A percentile compares a stretch with the other conserved stretches of the same genome.
Evolutionary conservation across 2,329 filamentous ascomycete genomes (phyloP).

Genomic region (Leptographium lundbergii): DNA sequence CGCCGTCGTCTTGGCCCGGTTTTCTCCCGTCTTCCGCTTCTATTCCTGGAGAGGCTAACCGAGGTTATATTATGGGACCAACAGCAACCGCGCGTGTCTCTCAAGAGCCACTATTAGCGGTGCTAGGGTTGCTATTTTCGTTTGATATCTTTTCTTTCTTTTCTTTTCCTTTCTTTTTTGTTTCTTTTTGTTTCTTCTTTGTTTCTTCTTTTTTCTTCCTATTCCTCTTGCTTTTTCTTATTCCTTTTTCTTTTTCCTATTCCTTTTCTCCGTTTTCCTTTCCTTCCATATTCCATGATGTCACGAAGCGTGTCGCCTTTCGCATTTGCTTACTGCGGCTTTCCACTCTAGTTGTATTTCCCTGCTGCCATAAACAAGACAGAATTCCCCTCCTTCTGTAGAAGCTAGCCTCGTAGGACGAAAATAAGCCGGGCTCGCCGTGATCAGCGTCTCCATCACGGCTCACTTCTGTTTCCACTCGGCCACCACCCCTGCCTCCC

Average conservation of each 20-base stretch:
- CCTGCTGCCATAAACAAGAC: no score
- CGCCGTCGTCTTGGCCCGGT: background rate
- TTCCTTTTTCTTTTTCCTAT: background rate
- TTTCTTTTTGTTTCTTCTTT: background rate
- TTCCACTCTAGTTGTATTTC: no score
- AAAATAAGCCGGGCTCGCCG: slow-evolving; percentile 1
- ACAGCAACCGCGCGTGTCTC: slow-evolving; percentile 1
- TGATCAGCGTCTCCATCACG: no score
- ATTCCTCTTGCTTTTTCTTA: background rate
- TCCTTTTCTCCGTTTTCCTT: background rate
- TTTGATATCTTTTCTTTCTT: no score
- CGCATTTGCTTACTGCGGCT: no score
- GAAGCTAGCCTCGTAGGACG: background rate
- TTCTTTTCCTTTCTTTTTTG: background rate
- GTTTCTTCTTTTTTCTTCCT: background rate
- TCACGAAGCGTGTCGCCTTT: no score
- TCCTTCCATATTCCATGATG: background rate
- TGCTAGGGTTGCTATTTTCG: background rate
- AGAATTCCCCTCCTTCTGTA: background rate
- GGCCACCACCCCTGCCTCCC: background rate
- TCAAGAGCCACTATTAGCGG: slow-evolving; percentile 8
- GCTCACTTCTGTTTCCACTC: no score
- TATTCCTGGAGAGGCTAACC: slow-evolving; percentile 1
- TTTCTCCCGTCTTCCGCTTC: slow-evolving; percentile 4
- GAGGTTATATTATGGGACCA: slow-evolving; percentile 5